Conservation (phyloP, 305 asterid species). For the Fraxinus angustifolia region DNA sequence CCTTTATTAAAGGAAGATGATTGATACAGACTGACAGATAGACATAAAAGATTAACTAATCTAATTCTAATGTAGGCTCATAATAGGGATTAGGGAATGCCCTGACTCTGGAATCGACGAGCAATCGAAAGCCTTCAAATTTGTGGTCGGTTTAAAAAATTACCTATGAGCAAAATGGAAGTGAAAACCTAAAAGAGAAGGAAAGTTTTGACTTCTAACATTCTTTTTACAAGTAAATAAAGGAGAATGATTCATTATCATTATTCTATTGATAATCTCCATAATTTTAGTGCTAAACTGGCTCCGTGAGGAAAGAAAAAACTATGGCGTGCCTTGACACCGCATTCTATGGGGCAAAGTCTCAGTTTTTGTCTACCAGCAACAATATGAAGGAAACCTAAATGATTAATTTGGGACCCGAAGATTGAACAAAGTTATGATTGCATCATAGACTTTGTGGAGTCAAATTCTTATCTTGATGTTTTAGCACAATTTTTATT, state of each 20-base stretch:
- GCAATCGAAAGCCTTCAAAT: not conserved
- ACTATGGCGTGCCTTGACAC: constrained; percentile 32
- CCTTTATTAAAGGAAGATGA: not conserved
- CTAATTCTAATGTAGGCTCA: not conserved
- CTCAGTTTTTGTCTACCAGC: constrained; percentile 15
- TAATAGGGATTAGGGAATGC: not conserved
- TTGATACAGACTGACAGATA: not conserved
- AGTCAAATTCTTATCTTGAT: not conserved
- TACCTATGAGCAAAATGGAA: not conserved
- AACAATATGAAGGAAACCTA: constrained; percentile 5
- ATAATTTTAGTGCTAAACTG: constrained; percentile 10
- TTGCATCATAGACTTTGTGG: not conserved
- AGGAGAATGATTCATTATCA: not conserved
- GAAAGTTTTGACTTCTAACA: not conserved
- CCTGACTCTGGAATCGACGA: not conserved
- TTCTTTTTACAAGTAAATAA: not conserved
- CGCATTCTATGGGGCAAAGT: constrained; percentile 30
- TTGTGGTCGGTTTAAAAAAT: not conserved
- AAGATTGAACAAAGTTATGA: not conserved
- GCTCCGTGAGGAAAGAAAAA: constrained; percentile 12
- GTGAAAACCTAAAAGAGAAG: not conserved
- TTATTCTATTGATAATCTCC: not conserved
- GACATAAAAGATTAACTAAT: not conserved
- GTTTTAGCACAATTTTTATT: not conserved
- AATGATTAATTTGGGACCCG: constrained; percentile 30